Base-by-base conservation (phyloP, 805 yeast genomes). In the Lipomyces orientalis region DNA sequence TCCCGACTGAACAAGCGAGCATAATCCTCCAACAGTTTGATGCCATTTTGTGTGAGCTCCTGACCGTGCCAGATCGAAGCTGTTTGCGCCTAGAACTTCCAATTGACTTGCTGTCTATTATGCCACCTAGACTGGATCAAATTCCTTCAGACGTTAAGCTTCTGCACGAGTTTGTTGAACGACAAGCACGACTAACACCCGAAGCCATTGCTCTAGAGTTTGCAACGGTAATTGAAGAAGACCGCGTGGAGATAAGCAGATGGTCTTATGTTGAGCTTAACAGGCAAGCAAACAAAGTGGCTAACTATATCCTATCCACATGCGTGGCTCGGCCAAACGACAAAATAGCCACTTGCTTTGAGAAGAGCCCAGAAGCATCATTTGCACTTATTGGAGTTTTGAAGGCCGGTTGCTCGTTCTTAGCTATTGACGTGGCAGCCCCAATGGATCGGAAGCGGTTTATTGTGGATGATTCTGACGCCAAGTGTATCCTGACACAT, bases 301-400 rank as follows among this genome's bases (percentile, higher is more conserved):
- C 75, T 0, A 64, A 64, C 39, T 71, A 25, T 37, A 56, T 73
- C 25, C 34, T 62, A 6, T 16, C 54, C 16, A 59, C 12, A 12
- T 39, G n/a, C 33, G 63, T 46, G 4, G 25, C 68, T 8, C 51
- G 34, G 10, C 58, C 68, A 14, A 56, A 58, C 25, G 66, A 68
- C 35, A 69, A 37, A 1, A 56, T 74, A 14, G 71, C 70, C 14
- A 60, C 69, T 14, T 73, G 74, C 57, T 73, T 74, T 54, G 73
- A 74, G n/a, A 74, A 72, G 57, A 46, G 69, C 49, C 67, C 73
- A 2, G 69, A 67, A 34, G 75, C 76, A 9, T 69, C 74, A 12
- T 67, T 74, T 61, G 64, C 76, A 2, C 63, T 74, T 39, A 29
- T 69, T 19, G 76, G 73, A 2, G 64, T 74, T 43, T 58, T 74